Evolutionary conservation across 148 eudicot genomes (phyloP).

Genomic region (Talinum fruticosum): DNA sequence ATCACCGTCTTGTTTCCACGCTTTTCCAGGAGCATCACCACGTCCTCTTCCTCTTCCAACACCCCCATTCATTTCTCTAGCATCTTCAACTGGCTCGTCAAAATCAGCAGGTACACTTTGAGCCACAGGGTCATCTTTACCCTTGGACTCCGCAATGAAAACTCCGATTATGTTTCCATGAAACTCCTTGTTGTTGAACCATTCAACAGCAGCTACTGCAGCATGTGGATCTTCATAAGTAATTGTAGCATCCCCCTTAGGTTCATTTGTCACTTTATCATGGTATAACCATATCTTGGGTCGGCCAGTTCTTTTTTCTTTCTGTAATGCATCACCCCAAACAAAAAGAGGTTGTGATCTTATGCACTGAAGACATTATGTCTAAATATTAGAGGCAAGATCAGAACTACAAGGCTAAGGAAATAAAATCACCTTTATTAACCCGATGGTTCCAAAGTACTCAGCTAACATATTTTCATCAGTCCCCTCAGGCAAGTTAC

Average conservation of each 20-base stretch:
- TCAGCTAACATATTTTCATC: slow-evolving; percentile 90
- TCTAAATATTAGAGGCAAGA: neutral
- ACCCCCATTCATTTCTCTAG: slow-evolving; percentile 46
- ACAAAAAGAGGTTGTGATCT: neutral
- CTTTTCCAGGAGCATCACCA: slow-evolving; percentile 72
- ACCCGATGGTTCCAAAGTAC: slow-evolving; percentile 85
- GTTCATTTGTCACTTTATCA: slow-evolving; percentile 83
- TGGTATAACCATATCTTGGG: slow-evolving; percentile 97
- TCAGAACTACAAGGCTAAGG: neutral
- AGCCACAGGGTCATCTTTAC: slow-evolving; percentile 63
- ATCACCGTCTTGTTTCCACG: slow-evolving; percentile 99
- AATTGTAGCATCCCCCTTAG: slow-evolving; percentile 96
- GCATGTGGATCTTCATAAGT: slow-evolving; percentile 99
- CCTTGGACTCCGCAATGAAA: slow-evolving; percentile 84
- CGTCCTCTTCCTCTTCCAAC: slow-evolving; percentile 75
- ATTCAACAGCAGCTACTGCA: slow-evolving; percentile 91
- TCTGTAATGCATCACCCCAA: slow-evolving; percentile 35
- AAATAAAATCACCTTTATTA: slow-evolving; percentile 66
- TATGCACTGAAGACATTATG: neutral
- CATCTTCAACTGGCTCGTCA: slow-evolving; percentile 42
- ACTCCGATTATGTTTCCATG: slow-evolving; percentile 81
- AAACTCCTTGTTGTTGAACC: slow-evolving; percentile 94
- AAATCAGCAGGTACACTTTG: slow-evolving; percentile 35
- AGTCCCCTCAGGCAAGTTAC: slow-evolving; percentile 86
- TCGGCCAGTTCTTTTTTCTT: slow-evolving; percentile 80